These are phyloP conservation scores for Aspergillus sp. DNA, from an alignment of 2,329 filamentous ascomycete genomes.

Conservation along the genomic window DNA sequence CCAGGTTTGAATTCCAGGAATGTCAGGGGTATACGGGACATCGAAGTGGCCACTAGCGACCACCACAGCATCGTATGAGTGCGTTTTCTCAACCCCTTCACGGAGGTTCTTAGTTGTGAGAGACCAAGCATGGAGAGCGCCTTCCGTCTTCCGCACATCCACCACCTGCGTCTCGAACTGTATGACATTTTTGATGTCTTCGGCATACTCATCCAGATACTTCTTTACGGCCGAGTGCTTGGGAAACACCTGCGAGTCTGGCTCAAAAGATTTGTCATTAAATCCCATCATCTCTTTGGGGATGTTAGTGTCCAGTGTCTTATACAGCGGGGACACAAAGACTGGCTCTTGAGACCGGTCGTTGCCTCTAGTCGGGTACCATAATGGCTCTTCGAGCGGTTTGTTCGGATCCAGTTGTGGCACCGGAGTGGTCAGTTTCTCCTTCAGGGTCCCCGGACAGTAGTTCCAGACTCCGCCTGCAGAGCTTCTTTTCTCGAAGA, in stretches of 20 bases:
- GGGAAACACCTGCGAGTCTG: constrained; percentile 71
- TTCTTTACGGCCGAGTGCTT: constrained; percentile 67
- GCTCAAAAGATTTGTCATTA: constrained; percentile 67
- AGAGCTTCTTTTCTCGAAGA: constrained; percentile 78
- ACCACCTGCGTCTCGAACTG: constrained; percentile 70
- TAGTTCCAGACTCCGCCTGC: constrained; percentile 90
- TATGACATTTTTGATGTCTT: constrained; percentile 67
- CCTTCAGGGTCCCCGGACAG: constrained; percentile 53
- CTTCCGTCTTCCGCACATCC: constrained; percentile 52
- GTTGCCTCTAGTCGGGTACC: constrained; percentile 36
- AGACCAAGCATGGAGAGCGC: constrained; percentile 57
- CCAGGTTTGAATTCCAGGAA: constrained; percentile 63
- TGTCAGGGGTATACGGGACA: constrained; percentile 66
- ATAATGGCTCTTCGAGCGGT: constrained; percentile 65
- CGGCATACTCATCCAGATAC: constrained; percentile 73
- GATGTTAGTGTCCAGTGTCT: constrained; percentile 82
- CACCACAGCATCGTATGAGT: constrained; percentile 72
- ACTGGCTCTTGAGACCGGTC: constrained; percentile 48
- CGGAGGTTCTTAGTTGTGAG: constrained; percentile 58
- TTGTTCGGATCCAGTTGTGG: constrained; percentile 69
- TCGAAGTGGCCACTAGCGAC: constrained; percentile 76
- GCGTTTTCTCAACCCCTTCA: constrained; percentile 43
- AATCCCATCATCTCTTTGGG: constrained; percentile 79
- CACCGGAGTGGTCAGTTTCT: constrained; percentile 50
- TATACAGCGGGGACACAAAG: constrained; percentile 84